Evolutionary conservation across 257 asterid genomes (phyloP).

Genomic region (Solanum commersonii): DNA sequence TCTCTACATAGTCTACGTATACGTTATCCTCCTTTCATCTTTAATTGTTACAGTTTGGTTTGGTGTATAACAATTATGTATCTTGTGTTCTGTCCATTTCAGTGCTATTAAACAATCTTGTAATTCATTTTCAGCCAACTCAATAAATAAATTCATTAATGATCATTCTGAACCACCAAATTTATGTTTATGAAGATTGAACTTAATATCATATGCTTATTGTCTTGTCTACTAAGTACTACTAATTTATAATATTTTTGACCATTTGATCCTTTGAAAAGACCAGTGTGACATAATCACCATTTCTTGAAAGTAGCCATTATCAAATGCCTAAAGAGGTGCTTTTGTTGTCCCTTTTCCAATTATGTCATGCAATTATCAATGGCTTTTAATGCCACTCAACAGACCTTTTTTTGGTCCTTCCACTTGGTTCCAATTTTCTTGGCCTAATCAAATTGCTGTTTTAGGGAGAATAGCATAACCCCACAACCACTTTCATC

Average conservation of each 20-base stretch:
- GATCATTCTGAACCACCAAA: neutral
- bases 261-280: conserved; percentile 5
- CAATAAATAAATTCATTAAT: neutral
- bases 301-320: conserved; percentile 1
- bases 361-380: neutral
- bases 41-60: neutral
- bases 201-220: neutral
- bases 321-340: conserved; percentile 15
- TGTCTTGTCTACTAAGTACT: neutral
- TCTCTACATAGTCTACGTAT: neutral
- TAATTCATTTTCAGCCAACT: neutral
- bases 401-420: conserved; percentile 12
- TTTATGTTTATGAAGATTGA: neutral
- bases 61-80: neutral
- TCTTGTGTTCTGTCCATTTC: neutral
- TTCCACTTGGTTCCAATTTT: conserved; percentile 12
- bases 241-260: neutral
- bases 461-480: neutral
- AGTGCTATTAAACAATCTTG: neutral
- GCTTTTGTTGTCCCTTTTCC: conserved; percentile 4
- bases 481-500: neutral
- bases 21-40: neutral
- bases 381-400: conserved; percentile 9
- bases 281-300: conserved; percentile 10
- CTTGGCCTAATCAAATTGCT: neutral